A percentile compares a stretch with the other conserved stretches of the same genome.
Evolutionary conservation across 164 flowering plant genomes (phyloP).

Genomic region (Chimonanthus salicifolius): DNA sequence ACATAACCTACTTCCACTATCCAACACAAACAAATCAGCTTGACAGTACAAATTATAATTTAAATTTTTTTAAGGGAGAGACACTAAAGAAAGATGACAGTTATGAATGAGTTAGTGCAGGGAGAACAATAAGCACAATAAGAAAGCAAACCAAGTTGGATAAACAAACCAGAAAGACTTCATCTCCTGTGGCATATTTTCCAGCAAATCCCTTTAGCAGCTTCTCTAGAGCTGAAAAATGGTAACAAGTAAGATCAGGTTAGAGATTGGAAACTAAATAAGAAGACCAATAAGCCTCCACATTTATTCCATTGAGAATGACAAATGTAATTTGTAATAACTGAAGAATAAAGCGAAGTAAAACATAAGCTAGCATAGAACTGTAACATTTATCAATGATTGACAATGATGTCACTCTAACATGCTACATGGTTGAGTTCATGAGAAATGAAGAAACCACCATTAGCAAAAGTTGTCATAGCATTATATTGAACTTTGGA

Average conservation of each 20-base stretch:
- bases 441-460: too few relatives aligned
- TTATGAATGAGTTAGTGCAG: not conserved
- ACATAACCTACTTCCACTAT: not conserved
- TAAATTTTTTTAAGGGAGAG: not conserved
- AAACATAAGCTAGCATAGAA: too few relatives aligned
- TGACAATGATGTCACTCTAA: too few relatives aligned
- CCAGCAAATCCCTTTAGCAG: constrained; percentile 52
- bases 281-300: not conserved
- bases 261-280: not conserved
- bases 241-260: constrained; percentile 3
- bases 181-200: constrained; percentile 82
- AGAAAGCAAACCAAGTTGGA: not conserved
- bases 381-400: too few relatives aligned
- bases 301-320: not conserved
- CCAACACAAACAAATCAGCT: not conserved
- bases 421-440: too few relatives aligned
- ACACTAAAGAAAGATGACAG: not conserved
- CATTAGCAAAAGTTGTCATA: too few relatives aligned
- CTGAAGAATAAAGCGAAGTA: too few relatives aligned
- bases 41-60: not conserved
- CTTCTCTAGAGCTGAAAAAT: constrained; percentile 77
- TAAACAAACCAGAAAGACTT: constrained; percentile 57
- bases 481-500: too few relatives aligned
- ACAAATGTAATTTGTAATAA: too few relatives aligned
- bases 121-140: not conserved